Evolutionary conservation across 805 yeast species (phyloP).

Genomic region (Sungouiozyma intestinalis): DNA sequence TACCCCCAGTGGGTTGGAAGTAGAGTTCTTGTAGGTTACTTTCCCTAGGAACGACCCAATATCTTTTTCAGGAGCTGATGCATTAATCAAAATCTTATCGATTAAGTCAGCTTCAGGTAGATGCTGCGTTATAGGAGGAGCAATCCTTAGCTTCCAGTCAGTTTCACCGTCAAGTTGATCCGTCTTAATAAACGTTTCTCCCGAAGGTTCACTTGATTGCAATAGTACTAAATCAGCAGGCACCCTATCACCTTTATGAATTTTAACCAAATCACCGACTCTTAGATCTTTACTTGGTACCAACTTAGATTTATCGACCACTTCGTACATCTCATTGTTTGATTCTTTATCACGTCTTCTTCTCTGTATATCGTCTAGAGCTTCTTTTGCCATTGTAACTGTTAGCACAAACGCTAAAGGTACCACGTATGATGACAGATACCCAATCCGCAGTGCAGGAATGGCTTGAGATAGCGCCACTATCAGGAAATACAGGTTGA

Average conservation of each 20-base stretch:
- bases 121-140: constrained; percentile 62
- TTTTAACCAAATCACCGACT: constrained; percentile 76
- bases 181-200: constrained; percentile 89
- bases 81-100: constrained; percentile 46
- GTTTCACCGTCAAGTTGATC: constrained; percentile 99
- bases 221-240: constrained; percentile 90
- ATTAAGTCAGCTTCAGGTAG: constrained; percentile 39
- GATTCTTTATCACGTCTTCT: constrained; percentile 85
- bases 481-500: constrained; percentile 79
- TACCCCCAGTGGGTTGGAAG: constrained; percentile 54
- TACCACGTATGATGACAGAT: constrained; percentile 81
- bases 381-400: constrained; percentile 94
- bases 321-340: constrained; percentile 73
- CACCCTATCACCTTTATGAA: constrained; percentile 73
- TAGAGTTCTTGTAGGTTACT: constrained; percentile 45
- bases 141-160: constrained; percentile 90
- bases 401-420: constrained; percentile 88
- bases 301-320: constrained; percentile 36
- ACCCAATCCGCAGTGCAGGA: constrained; percentile 87
- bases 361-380: constrained; percentile 85
- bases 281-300: constrained; percentile 52
- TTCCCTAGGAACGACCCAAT: constrained; percentile 78
- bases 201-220: constrained; percentile 70
- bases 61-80: constrained; percentile 73
- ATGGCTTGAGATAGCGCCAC: constrained; percentile 91